phyloP scores from a whole-genome alignment of 306 rosid genomes.

The Vicia faba region DNA sequence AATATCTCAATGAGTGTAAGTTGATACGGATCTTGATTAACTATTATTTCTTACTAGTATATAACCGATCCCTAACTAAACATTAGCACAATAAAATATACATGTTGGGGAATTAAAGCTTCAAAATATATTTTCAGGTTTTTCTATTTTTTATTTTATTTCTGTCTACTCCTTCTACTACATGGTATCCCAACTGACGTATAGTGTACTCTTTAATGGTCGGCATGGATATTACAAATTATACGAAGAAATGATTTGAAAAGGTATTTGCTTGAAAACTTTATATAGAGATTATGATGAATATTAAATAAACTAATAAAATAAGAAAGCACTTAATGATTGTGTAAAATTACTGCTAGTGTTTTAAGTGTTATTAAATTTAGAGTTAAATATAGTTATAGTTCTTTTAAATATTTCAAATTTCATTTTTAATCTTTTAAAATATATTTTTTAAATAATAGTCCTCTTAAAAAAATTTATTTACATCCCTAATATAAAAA shows the following conservation, averaged over 20 bases:
- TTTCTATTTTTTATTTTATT: constrained; percentile 10
- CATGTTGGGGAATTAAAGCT: constrained; percentile 12
- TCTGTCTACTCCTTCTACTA: constrained; percentile 33
- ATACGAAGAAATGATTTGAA: background rate
- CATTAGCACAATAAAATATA: background rate
- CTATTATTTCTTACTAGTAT: background rate
- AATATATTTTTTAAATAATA: too few relatives aligned
- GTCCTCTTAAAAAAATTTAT: too few relatives aligned
- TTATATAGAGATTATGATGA: background rate
- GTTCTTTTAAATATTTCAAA: too few relatives aligned
- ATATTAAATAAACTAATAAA: too few relatives aligned
- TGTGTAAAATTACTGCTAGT: background rate
- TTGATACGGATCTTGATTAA: constrained; percentile 1
- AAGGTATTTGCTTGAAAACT: background rate
- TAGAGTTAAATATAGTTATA: too few relatives aligned
- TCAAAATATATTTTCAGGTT: background rate
- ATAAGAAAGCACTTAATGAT: too few relatives aligned
- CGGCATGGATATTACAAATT: constrained; percentile 27
- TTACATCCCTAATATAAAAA: too few relatives aligned
- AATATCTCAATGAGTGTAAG: constrained; percentile 16
- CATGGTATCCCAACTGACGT: constrained; percentile 38
- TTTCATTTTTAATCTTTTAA: too few relatives aligned
- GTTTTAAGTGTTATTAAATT: too few relatives aligned
- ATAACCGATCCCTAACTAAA: background rate
- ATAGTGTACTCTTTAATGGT: constrained; percentile 21